phyloP scores from a whole-genome alignment of 2,329 filamentous ascomycete species.

The Myriosclerotinia curreyana region DNA sequence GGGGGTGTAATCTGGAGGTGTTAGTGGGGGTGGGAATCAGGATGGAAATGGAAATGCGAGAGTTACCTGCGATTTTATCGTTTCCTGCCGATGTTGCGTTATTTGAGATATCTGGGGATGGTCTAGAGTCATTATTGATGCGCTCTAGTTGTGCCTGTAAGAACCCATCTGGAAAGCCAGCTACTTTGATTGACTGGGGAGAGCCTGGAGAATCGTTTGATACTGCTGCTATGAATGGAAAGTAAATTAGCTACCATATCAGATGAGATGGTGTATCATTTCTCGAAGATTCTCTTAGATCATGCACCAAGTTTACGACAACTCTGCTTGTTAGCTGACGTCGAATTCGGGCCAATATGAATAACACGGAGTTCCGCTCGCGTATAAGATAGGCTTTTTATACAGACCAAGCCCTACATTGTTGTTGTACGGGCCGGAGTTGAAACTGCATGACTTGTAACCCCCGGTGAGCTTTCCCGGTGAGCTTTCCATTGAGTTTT shows the following conservation, averaged over 20 bases:
- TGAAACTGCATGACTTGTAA: not conserved
- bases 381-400: not conserved
- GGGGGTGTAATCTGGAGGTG: constrained; percentile 10
- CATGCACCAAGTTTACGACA: not conserved
- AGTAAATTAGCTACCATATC: not conserved
- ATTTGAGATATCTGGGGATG: not conserved
- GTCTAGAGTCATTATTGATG: not conserved
- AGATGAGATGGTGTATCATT: not conserved
- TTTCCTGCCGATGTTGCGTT: constrained; percentile 41
- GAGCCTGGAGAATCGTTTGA: not conserved
- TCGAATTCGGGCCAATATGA: not conserved
- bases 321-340: not conserved
- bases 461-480: not conserved
- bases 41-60: not conserved
- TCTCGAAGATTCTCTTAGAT: no score
- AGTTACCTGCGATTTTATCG: constrained; percentile 29
- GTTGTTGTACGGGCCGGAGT: not conserved
- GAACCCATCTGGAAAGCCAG: constrained; percentile 37
- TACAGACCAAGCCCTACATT: not conserved
- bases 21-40: not conserved
- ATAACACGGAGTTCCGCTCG: not conserved
- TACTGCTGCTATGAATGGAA: not conserved
- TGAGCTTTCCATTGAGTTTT: not conserved
- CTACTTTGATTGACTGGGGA: constrained; percentile 19
- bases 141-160: constrained; percentile 27